Evolutionary conservation across 2,329 filamentous ascomycete species (phyloP), one percentile per base, ranked within the genome.

Genomic region (Botrytis fragariae): DNA sequence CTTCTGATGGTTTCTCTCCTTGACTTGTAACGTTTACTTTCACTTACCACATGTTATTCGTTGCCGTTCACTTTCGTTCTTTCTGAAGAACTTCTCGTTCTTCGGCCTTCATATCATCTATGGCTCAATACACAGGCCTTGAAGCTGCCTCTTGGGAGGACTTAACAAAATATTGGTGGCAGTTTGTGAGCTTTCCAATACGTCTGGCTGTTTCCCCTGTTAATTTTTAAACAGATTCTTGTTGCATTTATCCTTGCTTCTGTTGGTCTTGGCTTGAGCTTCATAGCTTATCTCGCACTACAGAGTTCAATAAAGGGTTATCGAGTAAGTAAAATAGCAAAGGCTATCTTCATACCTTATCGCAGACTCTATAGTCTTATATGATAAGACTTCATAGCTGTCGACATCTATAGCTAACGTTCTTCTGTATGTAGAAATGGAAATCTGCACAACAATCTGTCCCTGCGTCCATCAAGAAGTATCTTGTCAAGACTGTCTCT

Each of bases 101-200:
- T 69, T 68, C 42, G 39, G 29, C 45, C 39, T 69, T 37, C 68
- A 73, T 67, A 67, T 44, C 54, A 72, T 29, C 37, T 32, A 79
- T 79, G 78, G 76, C 77, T 73, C 57, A 74, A 45, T 76, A 76
- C 48, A 75, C 76, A 60, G 76, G 77, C 75, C 74, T 79, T 68
- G 71, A 78, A 71, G 77, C 77, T 68, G 74, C 70, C 71, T 72
- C 74, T 62, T 77, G 75, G 75, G 67, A 74, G 72, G 64, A 76
- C 42, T 69, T 79, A 48, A 71, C 77, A 64, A 74, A 75, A 72
- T 32, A 76, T 70, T 79, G 78, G 78, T 79, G 77, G 77, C 77
- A 78, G 64, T 77, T 76, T 71, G 78, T 79, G 75, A 72, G 73
- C 20, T 44, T 20, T 51, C 63, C n/a, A 35, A 70, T 48, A 62